Base-by-base conservation (phyloP, 2,329 filamentous ascomycete species). In the Leptographium galeiforme region DNA sequence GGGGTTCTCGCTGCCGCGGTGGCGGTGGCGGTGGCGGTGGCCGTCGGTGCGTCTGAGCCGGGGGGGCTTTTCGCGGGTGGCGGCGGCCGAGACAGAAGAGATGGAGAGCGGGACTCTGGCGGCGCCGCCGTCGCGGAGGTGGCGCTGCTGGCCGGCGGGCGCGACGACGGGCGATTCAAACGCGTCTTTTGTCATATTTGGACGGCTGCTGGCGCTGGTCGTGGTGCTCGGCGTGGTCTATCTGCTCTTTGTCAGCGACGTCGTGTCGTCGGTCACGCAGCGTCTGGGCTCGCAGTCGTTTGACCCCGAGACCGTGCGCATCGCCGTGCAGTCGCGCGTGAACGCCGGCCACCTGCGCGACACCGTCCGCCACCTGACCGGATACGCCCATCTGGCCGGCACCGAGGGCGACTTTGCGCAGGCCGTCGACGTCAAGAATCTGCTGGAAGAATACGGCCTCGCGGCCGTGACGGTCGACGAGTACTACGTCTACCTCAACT, bases 401-500 rank as follows among this genome's bases (percentile, higher is more conserved):
- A 95, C 89, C 4, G 85, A 95, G 70, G 93, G 93, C 48, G 91
- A 94, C 69, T 89, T 85, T 62, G 87, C 85, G 47, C 75, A 95
- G 53, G 91, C 88, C 8, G 79, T 88, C 70, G 94, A 90, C 72
- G 81, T 96, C 53, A 78, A 90, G 67, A 82, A 81, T 62, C 78
- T 85, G 66, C 95, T 96, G 67, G 70, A 72, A 59, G 76, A 76
- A 50, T 82, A 84, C 47, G 78, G 80, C 5, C 75, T 98, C 63
- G 89, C 95, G 61, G 75, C 84, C 54, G 82, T 95, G 32, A 71
- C 74, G 50, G 75, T 89, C 62, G 85, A 95, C 61, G 80, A 89
- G 64, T 95, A 87, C 66, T 77, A 85, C 61, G 90, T 94, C 16
- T 97, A 96, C 65, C 72, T 97, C 62, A 97, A 97, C 67, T 98